Conservation (phyloP, 208 protist species). For the Leptomonas pyrrhocoris region DNA sequence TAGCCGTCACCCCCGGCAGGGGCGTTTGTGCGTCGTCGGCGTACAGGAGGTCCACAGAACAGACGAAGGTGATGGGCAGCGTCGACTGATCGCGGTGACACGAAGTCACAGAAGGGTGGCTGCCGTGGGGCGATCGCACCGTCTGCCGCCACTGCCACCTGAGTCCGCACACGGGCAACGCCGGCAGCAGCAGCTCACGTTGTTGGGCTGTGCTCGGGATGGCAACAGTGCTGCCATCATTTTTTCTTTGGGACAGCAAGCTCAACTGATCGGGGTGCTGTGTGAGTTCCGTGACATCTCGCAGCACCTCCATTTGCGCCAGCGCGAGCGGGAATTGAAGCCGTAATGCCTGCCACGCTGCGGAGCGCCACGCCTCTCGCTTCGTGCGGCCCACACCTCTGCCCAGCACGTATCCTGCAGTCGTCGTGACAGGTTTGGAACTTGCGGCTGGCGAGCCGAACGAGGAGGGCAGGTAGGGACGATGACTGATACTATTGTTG, state of each 20-base stretch:
- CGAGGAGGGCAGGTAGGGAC: too few species aligned
- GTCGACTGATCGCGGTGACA: neutral
- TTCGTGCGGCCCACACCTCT: constrained; percentile 53
- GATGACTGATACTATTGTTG: neutral
- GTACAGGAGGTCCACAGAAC: constrained; percentile 11
- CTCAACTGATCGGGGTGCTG: constrained; percentile 23
- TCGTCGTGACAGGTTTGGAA: too few species aligned
- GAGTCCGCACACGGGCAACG: neutral
- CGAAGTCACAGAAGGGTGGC: neutral
- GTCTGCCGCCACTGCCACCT: constrained; percentile 5
- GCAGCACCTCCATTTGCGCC: constrained; percentile 46
- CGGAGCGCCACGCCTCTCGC: constrained; percentile 54
- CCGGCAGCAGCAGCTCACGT: neutral
- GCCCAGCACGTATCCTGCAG: constrained; percentile 43
- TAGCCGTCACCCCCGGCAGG: neutral
- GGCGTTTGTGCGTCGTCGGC: neutral
- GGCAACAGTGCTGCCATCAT: too few species aligned
- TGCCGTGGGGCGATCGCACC: neutral
- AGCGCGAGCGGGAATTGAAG: constrained; percentile 53
- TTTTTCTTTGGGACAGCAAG: neutral
- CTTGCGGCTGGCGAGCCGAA: too few species aligned
- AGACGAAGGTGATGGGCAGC: neutral
- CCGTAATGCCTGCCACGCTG: constrained; percentile 56
- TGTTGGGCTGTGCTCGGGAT: neutral
- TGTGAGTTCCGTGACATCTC: constrained; percentile 30